Base-by-base conservation (phyloP, 129 eudicot species). In the Dittrichia graveolens region DNA sequence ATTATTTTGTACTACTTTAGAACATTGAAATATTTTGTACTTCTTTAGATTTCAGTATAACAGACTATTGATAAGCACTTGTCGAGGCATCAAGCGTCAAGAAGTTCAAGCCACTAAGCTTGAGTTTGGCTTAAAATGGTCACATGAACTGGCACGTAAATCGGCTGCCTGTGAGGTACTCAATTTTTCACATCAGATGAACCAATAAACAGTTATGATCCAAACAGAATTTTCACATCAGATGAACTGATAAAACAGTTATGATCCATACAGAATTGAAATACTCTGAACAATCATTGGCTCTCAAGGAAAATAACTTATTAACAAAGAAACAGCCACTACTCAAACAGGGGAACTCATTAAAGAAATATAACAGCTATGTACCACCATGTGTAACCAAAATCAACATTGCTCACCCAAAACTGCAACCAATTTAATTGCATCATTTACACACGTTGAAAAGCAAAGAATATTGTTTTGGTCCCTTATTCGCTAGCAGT, bases 351-450 rank as follows among this genome's bases (percentile, higher is more conserved):
- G 75, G 76, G 7, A 45, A 24, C 61, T 69, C 71, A 50, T 69
- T 78, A 35, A 60, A 38, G 49, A 35, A 59, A 67, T 59, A 68
- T 57, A 48, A 68, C 53, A 48, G 16, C 4, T 1, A 8, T 69
- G 62, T 64, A 60, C 70, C 47, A 24, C 31, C 31, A 24, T 66
- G 50, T 39, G 35, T 74, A 75, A 43, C 65, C 31, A 24, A 43
- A 37, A 66, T 55, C 73, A 75, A 31, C 46, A 69, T 60, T 8
- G 65, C 65, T 57, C 49, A 14, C 59, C 71, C 76, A 72, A 67
- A 77, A 66, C 65, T 77, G 85, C 82, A 77, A 77, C 82, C 70
- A 65, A 37, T 24, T 67, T 61, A 54, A 69, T 76, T 82, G 79
- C 82, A 77, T 41, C 69, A 49, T 82, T 58, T 82, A 82, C 82